Percentiles rank a stretch among this genome's conserved stretches.
phyloP scores from a whole-genome alignment of 495 filamentous ascomycete genomes.

The Aspergillus nanangensis region DNA sequence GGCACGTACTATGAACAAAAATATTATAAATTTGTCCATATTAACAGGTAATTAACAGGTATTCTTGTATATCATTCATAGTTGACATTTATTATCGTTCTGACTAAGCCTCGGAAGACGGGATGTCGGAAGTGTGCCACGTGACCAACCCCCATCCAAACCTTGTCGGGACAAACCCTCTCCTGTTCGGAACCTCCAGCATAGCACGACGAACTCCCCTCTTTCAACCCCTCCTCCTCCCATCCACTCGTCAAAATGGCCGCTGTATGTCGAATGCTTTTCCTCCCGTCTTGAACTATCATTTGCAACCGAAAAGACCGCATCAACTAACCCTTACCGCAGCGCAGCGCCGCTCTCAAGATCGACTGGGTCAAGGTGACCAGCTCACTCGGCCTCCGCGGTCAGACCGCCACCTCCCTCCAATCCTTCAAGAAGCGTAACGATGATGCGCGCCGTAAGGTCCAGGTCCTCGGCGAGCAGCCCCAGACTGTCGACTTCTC shows the following conservation, averaged over 20 bases:
- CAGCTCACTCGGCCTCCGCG: constrained; percentile 89
- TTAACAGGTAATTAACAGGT: neutral
- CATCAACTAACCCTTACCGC: constrained; percentile 28
- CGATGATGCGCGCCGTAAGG: constrained; percentile 94
- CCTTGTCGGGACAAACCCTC: constrained; percentile 44
- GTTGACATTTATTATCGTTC: no score
- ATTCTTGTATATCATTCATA: constrained; percentile 9
- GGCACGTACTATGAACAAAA: neutral
- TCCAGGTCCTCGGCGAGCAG: constrained; percentile 70
- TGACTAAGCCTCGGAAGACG: constrained; percentile 27
- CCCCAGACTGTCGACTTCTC: constrained; percentile 85
- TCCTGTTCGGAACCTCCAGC: constrained; percentile 34
- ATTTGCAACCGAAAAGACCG: constrained; percentile 20
- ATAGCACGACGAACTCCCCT: constrained; percentile 37
- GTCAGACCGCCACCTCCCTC: constrained; percentile 84
- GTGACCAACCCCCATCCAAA: constrained; percentile 35
- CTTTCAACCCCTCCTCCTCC: constrained; percentile 37
- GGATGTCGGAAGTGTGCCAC: constrained; percentile 34
- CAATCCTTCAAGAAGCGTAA: constrained; percentile 99
- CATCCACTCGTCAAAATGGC: constrained; percentile 68
- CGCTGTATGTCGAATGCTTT: constrained; percentile 62
- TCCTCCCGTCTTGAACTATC: neutral
- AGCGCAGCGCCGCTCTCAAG: constrained; percentile 98
- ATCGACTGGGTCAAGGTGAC: constrained; percentile 96
- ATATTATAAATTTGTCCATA: neutral